Percentiles rank a stretch among this genome's conserved stretches.
These are phyloP conservation scores for Ambrosia hybrid DNA, from an alignment of 140 eudicot species.

Conservation along the genomic window DNA sequence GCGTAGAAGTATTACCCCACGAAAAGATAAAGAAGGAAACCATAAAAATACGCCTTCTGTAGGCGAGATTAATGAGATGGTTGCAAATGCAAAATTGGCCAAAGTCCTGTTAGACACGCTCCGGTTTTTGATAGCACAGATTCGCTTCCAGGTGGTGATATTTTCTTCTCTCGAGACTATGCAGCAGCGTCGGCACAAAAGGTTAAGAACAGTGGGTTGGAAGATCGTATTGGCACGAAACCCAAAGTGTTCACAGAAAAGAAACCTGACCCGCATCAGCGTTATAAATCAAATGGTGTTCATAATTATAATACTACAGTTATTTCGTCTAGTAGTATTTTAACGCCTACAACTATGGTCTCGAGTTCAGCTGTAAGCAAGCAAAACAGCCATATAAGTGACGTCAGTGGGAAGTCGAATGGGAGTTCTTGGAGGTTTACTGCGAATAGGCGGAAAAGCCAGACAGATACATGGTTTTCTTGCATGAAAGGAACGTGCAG, in stretches of 20 bases:
- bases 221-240: conserved; percentile 28
- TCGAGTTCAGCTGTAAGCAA: conserved; percentile 58
- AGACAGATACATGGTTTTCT: conserved; percentile 65
- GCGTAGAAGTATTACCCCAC: conserved; percentile 29
- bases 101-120: conserved; percentile 28
- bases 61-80: conserved; percentile 75
- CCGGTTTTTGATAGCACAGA: conserved; percentile 61
- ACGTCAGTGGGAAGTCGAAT: conserved; percentile 51
- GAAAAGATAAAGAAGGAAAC: conserved; percentile 40
- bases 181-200: conserved; percentile 37
- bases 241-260: conserved; percentile 30
- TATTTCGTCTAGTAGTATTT: conserved; percentile 34
- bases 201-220: conserved; percentile 30
- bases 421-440: conserved; percentile 53
- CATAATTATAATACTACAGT: conserved; percentile 28
- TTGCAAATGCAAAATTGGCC: conserved; percentile 62
- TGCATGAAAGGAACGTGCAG: conserved; percentile 69
- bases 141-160: conserved; percentile 71
- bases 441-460: conserved; percentile 56
- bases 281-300: conserved; percentile 20
- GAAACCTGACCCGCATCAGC: conserved; percentile 32
- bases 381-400: conserved; percentile 64
- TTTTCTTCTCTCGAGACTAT: conserved; percentile 67
- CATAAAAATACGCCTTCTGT: conserved; percentile 51
- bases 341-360: conserved; percentile 36